Conservation (phyloP, 768 basidiomycete species). For the Boletus sp. region DNA sequence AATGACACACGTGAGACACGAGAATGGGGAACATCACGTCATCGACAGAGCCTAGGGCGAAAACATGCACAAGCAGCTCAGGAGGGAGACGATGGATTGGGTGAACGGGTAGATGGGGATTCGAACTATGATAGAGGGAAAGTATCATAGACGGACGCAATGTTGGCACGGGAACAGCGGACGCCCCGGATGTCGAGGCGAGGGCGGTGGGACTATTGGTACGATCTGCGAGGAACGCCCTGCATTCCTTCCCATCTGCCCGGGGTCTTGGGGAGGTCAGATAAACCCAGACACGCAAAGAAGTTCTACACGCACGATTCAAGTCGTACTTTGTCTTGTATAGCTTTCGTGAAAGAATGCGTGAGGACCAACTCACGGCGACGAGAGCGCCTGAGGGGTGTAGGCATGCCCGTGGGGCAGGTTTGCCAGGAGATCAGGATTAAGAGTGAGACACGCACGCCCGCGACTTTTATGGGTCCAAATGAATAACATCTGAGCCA, state of each 20-base stretch:
- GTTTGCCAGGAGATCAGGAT: constrained; percentile 13
- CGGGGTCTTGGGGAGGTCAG: constrained; percentile 15
- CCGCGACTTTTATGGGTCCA: constrained; percentile 29
- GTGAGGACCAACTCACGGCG: constrained; percentile 46
- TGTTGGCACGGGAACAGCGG: constrained; percentile 12
- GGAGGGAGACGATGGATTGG: constrained; percentile 56
- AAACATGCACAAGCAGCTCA: constrained; percentile 64
- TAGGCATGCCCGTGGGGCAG: constrained; percentile 35
- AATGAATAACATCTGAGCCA: constrained; percentile 23
- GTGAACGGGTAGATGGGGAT: constrained; percentile 35
- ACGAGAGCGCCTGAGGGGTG: constrained; percentile 44
- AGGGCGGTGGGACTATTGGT: constrained; percentile 16
- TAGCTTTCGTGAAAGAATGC: constrained; percentile 47
- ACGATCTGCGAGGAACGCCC: constrained; percentile 18
- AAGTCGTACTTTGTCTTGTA: constrained; percentile 40
- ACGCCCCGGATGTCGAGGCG: constrained; percentile 16
- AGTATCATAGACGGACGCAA: constrained; percentile 29
- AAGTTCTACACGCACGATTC: constrained; percentile 28
- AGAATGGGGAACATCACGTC: constrained; percentile 55
- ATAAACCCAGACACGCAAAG: not conserved
- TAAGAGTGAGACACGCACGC: constrained; percentile 10
- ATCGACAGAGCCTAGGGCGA: constrained; percentile 55
- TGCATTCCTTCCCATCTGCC: constrained; percentile 21
- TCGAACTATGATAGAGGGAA: constrained; percentile 23
- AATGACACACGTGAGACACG: constrained; percentile 66